Evolutionary conservation across 225 moss, liverwort and hornwort species (phyloP).

Genomic region (Antitrichia curtipendula): DNA sequence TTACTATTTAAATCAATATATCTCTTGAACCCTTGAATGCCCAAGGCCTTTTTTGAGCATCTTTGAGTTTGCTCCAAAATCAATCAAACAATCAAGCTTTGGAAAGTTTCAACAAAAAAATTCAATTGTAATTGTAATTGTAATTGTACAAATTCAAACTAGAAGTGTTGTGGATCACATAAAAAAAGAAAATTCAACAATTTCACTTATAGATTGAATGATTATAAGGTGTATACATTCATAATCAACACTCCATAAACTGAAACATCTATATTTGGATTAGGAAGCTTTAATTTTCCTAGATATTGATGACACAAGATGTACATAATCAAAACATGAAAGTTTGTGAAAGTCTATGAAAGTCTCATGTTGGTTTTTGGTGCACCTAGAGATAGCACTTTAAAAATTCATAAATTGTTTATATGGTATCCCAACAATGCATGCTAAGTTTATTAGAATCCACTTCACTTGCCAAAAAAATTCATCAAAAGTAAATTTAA

Average conservation of each 20-base stretch:
- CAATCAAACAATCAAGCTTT: neutral
- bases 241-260: no score
- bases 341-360: neutral
- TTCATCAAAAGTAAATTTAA: no score
- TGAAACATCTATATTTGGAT: neutral
- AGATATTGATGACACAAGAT: neutral
- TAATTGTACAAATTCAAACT: neutral
- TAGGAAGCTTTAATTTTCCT: neutral
- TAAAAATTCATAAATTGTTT: neutral
- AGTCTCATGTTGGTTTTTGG: neutral
- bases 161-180: neutral
- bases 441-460: neutral
- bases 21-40: neutral
- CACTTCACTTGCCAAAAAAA: neutral
- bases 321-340: neutral
- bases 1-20: neutral
- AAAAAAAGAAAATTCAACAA: no score
- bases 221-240: no score
- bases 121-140: neutral
- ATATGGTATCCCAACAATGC: neutral
- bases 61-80: neutral
- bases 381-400: no score
- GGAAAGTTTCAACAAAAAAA: neutral
- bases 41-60: neutral
- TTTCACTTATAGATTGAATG: neutral